A percentile compares a stretch with the other conserved stretches of the same genome.
Evolutionary conservation across 148 eudicot genomes (phyloP).

Genomic region (Polygonum aviculare): DNA sequence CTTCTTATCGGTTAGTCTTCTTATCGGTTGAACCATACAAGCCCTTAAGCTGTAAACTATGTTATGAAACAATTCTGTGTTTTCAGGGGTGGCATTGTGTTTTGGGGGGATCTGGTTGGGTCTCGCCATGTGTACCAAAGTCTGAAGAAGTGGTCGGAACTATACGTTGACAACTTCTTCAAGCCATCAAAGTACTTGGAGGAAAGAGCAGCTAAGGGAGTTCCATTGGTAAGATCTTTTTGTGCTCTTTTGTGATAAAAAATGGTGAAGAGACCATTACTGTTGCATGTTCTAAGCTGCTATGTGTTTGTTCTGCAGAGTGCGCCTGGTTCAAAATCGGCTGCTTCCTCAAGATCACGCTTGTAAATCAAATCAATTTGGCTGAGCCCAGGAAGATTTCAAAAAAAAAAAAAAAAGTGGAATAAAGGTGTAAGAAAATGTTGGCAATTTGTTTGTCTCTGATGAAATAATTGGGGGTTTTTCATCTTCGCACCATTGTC

Average conservation of each 20-base stretch:
- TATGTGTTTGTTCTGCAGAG: constrained; percentile 38
- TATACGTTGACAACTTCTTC: constrained; percentile 57
- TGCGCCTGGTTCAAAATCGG: constrained; percentile 43
- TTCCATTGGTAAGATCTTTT: constrained; percentile 52
- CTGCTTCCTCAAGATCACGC: constrained; percentile 45
- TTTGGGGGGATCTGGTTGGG: constrained; percentile 93
- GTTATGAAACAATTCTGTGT: not conserved
- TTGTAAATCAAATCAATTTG: constrained; percentile 20
- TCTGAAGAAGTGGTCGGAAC: constrained; percentile 68
- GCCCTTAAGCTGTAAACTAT: too few species aligned
- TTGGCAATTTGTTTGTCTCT: too few species aligned
- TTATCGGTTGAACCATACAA: too few species aligned
- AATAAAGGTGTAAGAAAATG: not conserved
- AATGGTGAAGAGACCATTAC: not conserved
- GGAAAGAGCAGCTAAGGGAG: constrained; percentile 77
- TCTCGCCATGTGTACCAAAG: constrained; percentile 53
- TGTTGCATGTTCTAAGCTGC: not conserved
- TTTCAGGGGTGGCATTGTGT: constrained; percentile 86
- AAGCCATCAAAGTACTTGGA: constrained; percentile 82
- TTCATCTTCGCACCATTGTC: too few species aligned
- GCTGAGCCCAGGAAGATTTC: not conserved
- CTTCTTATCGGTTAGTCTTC: constrained; percentile 72
- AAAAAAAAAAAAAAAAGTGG: not conserved
- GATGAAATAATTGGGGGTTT: not conserved
- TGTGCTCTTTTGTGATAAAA: not conserved